Percentiles rank a stretch among this genome's conserved stretches.
Conservation (phyloP, 2,329 filamentous ascomycete species). For the Calonectria henricotiae region DNA sequence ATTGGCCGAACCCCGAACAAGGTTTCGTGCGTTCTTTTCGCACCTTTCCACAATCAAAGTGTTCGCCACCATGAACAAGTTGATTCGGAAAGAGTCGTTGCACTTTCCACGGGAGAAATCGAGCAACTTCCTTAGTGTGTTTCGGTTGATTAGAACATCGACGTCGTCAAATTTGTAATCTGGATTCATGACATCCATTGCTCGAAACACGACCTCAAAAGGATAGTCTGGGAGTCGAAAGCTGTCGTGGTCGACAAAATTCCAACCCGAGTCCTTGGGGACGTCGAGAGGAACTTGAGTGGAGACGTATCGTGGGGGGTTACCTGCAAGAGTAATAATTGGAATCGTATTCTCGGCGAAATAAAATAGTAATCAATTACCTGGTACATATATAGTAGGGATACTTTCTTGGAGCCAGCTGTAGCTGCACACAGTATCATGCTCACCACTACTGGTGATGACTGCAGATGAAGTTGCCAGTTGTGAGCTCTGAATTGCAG, state of each 20-base stretch:
- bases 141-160: conserved; percentile 54
- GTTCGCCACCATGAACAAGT: conserved; percentile 29
- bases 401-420: conserved; percentile 30
- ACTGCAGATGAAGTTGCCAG: not conserved
- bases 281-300: conserved; percentile 26
- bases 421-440: conserved; percentile 41
- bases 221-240: conserved; percentile 41
- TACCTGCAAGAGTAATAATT: conserved; percentile 20
- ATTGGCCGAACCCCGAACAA: not conserved
- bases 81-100: conserved; percentile 44
- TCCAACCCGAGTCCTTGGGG: conserved; percentile 16
- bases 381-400: conserved; percentile 38
- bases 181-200: conserved; percentile 48
- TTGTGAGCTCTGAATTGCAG: not conserved
- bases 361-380: not conserved
- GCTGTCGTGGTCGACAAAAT: conserved; percentile 41
- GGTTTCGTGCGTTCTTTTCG: conserved; percentile 13
- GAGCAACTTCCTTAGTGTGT: conserved; percentile 46
- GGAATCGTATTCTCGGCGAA: too few species aligned
- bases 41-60: conserved; percentile 44
- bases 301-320: conserved; percentile 1
- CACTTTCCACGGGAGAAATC: conserved; percentile 43
- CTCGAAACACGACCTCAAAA: conserved; percentile 54
- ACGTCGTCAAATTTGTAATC: conserved; percentile 49
- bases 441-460: conserved; percentile 21